Conservation (phyloP, 805 yeast genomes). For the Metschnikowia koreensis region DNA sequence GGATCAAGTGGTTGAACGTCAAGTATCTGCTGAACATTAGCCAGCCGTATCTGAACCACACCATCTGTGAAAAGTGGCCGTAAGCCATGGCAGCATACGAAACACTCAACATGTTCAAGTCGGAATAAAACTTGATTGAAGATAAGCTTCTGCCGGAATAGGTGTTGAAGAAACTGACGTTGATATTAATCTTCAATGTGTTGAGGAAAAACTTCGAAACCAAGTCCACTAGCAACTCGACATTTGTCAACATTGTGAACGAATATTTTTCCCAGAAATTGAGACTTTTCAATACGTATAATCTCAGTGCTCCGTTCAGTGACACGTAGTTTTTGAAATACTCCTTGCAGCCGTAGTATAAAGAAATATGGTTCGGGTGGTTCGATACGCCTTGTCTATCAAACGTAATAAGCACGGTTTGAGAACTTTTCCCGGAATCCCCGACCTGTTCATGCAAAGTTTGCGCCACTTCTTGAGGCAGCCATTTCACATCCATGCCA, state of each 20-base stretch:
- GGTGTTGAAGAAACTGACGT: constrained; percentile 35
- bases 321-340: constrained; percentile 24
- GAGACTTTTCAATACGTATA: constrained; percentile 35
- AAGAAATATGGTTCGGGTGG: constrained; percentile 82
- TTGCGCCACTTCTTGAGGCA: constrained; percentile 37
- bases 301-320: constrained; percentile 9
- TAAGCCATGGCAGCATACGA: constrained; percentile 70
- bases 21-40: constrained; percentile 71
- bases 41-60: constrained; percentile 95
- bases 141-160: constrained; percentile 17
- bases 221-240: constrained; percentile 38
- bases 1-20: constrained; percentile 65
- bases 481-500: constrained; percentile 70
- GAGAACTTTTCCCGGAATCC: constrained; percentile 16
- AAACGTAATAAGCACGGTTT: constrained; percentile 62
- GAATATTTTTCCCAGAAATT: constrained; percentile 50
- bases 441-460: constrained; percentile 32
- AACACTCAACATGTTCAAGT: constrained; percentile 39
- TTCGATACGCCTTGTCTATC: constrained; percentile 79
- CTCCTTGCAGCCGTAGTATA: constrained; percentile 49
- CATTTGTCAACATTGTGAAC: constrained; percentile 43
- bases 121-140: constrained; percentile 34
- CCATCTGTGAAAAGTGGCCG: constrained; percentile 88
- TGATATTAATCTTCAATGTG: constrained; percentile 33
- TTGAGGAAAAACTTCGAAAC: constrained; percentile 32